Percentiles rank a stretch among this genome's conserved stretches.
Evolutionary conservation across 2,329 filamentous ascomycete species (phyloP).

Genomic region (Cercospora nicotianae): DNA sequence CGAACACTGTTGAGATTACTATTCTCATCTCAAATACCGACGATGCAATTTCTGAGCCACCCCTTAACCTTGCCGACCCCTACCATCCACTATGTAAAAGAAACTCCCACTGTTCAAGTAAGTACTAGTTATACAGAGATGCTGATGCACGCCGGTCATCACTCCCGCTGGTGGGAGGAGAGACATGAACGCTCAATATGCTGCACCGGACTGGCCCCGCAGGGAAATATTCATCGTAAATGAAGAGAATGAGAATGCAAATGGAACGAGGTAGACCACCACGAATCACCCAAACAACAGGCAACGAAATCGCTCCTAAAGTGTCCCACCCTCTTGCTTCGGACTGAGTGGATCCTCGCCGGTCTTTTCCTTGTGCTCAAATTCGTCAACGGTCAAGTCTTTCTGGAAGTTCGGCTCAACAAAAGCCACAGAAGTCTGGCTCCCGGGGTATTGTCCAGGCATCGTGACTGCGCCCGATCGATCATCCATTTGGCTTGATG

Average conservation of each 20-base stretch:
- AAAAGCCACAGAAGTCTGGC: constrained; percentile 6
- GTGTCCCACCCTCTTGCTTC: constrained; percentile 4
- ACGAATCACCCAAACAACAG: background rate
- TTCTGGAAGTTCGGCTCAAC: constrained; percentile 17
- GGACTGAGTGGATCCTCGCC: constrained; percentile 9
- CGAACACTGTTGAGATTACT: background rate
- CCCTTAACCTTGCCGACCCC: background rate
- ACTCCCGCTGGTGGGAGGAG: background rate
- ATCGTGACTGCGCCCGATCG: constrained; percentile 13
- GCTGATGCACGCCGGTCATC: background rate
- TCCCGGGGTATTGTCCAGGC: constrained; percentile 16
- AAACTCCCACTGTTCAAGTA: background rate
- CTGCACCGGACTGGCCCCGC: background rate
- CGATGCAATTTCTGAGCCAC: background rate
- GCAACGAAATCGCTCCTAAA: constrained; percentile 12
- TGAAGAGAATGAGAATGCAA: background rate
- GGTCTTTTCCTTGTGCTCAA: constrained; percentile 17
- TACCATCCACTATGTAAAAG: background rate
- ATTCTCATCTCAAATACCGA: background rate
- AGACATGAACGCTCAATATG: constrained; percentile 4
- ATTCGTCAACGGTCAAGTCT: constrained; percentile 20
- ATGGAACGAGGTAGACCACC: background rate
- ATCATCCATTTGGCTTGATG: background rate
- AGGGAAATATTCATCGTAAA: background rate
- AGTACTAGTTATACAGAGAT: background rate